Percentiles rank a stretch among this genome's conserved stretches.
Conservation (phyloP, 2,329 filamentous ascomycete genomes). For the Fusarium drepaniforme region DNA sequence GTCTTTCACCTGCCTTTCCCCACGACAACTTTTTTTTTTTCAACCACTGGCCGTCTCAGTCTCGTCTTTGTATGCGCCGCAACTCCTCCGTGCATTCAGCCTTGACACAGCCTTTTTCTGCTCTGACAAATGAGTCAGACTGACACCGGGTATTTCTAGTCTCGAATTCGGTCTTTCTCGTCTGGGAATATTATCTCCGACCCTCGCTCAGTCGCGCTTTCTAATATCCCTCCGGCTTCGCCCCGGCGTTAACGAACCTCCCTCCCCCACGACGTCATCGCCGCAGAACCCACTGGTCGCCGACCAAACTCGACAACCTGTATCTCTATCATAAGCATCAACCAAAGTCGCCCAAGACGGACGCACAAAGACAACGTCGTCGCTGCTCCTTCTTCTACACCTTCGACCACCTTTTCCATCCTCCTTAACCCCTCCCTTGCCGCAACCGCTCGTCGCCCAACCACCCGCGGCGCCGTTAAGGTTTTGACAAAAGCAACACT, state of each 20-base stretch:
- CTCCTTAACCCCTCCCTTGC: conserved; percentile 58
- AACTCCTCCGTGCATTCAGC: conserved; percentile 25
- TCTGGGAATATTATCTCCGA: conserved; percentile 40
- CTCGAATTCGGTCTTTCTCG: conserved; percentile 34
- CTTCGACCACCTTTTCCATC: conserved; percentile 64
- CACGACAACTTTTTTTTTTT: conserved; percentile 4
- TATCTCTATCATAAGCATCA: conserved; percentile 43
- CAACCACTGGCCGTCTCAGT: conserved; percentile 10
- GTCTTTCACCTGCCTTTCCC: conserved; percentile 24
- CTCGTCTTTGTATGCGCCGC: conserved; percentile 37
- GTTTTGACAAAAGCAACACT: conserved; percentile 31
- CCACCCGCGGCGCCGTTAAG: conserved; percentile 25
- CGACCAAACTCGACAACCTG: conserved; percentile 30
- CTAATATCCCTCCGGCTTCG: conserved; percentile 31
- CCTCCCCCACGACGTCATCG: conserved; percentile 46
- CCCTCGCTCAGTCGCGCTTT: conserved; percentile 33
- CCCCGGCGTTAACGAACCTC: conserved; percentile 41
- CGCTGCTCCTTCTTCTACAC: conserved; percentile 61
- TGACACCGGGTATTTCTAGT: conserved; percentile 41
- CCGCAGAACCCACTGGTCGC: conserved; percentile 39
- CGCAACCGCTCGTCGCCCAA: conserved; percentile 2
- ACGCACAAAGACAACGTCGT: conserved; percentile 59
- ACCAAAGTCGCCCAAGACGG: conserved; percentile 61
- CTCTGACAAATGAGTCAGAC: conserved; percentile 30
- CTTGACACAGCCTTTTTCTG: conserved; percentile 15